Conservation (phyloP, 2,329 filamentous ascomycete genomes). For the Acrocalymma vagum region DNA sequence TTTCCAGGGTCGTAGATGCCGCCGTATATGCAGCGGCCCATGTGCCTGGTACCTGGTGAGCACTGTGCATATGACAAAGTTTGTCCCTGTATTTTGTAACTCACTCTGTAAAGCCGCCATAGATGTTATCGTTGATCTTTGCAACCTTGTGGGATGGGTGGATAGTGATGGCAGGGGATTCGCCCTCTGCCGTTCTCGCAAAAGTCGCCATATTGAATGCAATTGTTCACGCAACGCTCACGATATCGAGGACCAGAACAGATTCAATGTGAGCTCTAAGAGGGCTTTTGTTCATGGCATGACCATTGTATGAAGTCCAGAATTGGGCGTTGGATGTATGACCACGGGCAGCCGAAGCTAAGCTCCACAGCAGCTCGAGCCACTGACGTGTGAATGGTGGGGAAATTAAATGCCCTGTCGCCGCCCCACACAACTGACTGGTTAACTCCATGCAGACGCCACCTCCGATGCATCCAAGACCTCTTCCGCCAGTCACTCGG, state of each 20-base stretch:
- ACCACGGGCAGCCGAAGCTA: conserved; percentile 15
- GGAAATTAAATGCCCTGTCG: too few species aligned
- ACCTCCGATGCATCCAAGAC: too few species aligned
- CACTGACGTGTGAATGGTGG: too few species aligned
- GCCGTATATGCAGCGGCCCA: conserved; percentile 89
- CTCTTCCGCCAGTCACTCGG: conserved; percentile 8
- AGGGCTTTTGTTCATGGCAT: conserved; percentile 7
- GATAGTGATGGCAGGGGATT: conserved; percentile 71
- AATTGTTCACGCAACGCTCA: conserved; percentile 4
- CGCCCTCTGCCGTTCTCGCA: conserved; percentile 69
- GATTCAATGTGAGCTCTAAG: neutral
- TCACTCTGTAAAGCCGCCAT: conserved; percentile 86
- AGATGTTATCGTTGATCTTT: conserved; percentile 81
- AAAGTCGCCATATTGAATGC: conserved; percentile 71
- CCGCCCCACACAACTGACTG: too few species aligned
- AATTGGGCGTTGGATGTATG: conserved; percentile 15
- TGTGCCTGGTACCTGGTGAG: conserved; percentile 67
- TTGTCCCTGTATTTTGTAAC: conserved; percentile 33
- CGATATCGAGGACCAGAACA: too few species aligned
- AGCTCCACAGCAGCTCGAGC: conserved; percentile 8
- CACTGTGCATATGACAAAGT: conserved; percentile 15
- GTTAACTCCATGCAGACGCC: too few species aligned
- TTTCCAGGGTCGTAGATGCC: conserved; percentile 84
- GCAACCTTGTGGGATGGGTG: conserved; percentile 72
- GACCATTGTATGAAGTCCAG: conserved; percentile 13